phyloP scores from a whole-genome alignment of 768 basidiomycete species.

The Boletus reticulatus region DNA sequence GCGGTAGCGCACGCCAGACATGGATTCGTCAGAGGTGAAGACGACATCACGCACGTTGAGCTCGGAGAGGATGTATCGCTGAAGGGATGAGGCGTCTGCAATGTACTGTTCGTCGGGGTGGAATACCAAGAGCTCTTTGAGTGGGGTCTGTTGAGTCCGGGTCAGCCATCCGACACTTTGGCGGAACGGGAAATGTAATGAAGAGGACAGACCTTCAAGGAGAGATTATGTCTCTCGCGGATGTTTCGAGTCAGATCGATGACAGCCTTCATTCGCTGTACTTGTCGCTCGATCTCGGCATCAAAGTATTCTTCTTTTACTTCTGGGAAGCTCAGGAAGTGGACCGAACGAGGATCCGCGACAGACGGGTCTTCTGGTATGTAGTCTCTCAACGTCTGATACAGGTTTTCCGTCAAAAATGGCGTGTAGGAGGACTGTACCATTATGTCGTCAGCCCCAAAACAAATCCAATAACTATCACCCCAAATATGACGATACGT shows the following conservation, averaged over 20 bases:
- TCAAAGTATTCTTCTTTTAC: constrained; percentile 96
- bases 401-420: constrained; percentile 95
- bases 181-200: background rate
- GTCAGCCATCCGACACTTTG: background rate
- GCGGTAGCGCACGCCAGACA: constrained; percentile 86
- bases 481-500: constrained; percentile 21
- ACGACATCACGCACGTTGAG: constrained; percentile 90
- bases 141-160: constrained; percentile 61
- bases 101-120: constrained; percentile 84
- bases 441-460: background rate
- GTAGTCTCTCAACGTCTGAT: constrained; percentile 84
- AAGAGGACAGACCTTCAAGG: constrained; percentile 70
- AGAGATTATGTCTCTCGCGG: constrained; percentile 82
- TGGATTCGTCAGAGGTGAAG: constrained; percentile 84
- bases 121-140: constrained; percentile 92
- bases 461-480: background rate
- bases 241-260: constrained; percentile 90
- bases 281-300: constrained; percentile 88
- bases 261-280: constrained; percentile 91
- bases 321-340: constrained; percentile 92
- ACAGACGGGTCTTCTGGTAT: constrained; percentile 72
- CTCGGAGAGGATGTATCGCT: constrained; percentile 89
- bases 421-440: constrained; percentile 94
- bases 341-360: constrained; percentile 86
- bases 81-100: constrained; percentile 78